Conservation (phyloP, 129 eudicot species). For the Flaveria linearis region DNA sequence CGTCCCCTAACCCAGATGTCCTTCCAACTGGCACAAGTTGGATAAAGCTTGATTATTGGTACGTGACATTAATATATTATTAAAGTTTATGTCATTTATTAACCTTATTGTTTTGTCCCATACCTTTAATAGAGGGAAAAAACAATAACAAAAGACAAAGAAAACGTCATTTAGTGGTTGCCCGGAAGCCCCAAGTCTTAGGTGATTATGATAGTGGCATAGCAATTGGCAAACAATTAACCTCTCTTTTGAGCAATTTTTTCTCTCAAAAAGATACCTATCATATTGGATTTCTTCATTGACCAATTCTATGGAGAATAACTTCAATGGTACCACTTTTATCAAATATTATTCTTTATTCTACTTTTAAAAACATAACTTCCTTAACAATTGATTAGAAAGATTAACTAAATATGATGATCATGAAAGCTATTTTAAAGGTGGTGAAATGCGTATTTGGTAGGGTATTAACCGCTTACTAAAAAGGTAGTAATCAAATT, state of each 20-base stretch:
- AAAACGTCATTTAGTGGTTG: slow-evolving; percentile 22
- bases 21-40: no score
- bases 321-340: neutral
- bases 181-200: slow-evolving; percentile 3
- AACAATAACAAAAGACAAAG: neutral
- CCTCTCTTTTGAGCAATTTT: slow-evolving; percentile 21
- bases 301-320: neutral
- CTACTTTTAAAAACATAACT: neutral
- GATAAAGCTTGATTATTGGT: no score
- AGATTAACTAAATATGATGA: neutral
- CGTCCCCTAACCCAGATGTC: no score
- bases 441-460: neutral
- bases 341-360: neutral
- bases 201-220: slow-evolving; percentile 23
- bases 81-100: no score
- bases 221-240: neutral
- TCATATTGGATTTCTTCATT: slow-evolving; percentile 16
- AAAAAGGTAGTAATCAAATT: neutral
- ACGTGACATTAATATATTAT: no score
- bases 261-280: slow-evolving; percentile 17
- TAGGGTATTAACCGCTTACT: neutral
- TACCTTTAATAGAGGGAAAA: no score
- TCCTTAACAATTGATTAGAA: neutral
- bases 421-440: no score
- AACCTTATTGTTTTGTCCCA: no score